phyloP scores from a whole-genome alignment of 371 early-diverging fungal species.

The Saksenaea vasiformis region DNA sequence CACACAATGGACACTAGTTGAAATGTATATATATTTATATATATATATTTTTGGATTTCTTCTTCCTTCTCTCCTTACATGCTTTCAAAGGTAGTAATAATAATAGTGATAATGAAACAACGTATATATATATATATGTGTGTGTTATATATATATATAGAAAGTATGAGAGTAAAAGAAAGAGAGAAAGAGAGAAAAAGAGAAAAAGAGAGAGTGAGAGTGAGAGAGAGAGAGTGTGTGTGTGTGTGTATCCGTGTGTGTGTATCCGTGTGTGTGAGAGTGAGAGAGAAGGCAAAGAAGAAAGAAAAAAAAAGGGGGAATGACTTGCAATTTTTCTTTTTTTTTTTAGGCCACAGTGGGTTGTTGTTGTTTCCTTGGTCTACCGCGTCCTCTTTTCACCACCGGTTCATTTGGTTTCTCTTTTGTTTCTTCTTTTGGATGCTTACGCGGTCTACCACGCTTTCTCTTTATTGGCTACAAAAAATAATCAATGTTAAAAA shows the following conservation, averaged over 20 bases:
- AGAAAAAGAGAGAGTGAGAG: not conserved
- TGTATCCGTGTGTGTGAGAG: not conserved
- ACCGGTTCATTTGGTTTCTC: not conserved
- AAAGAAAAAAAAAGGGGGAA: not conserved
- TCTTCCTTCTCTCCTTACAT: not conserved
- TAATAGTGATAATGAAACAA: not conserved
- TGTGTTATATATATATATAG: too few relatives aligned
- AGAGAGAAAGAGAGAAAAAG: not conserved
- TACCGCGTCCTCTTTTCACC: conserved; percentile 1
- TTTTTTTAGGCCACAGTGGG: not conserved
- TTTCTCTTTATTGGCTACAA: conserved; percentile 4
- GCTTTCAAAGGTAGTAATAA: not conserved
- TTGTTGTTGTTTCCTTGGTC: conserved; percentile 2
- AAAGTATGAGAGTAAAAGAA: too few relatives aligned
- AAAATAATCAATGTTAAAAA: not conserved
- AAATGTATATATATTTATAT: too few relatives aligned
- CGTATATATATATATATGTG: not conserved
- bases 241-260: not conserved
- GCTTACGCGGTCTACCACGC: conserved; percentile 6
- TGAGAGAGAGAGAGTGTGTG: not conserved
- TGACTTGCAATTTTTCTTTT: not conserved
- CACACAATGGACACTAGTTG: too few relatives aligned
- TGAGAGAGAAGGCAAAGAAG: not conserved
- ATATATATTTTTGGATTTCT: not conserved
- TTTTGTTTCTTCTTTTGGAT: not conserved